These are phyloP conservation scores for Sarocladium brachiariae DNA, from an alignment of 2,329 filamentous ascomycete species.

Conservation along the genomic window DNA sequence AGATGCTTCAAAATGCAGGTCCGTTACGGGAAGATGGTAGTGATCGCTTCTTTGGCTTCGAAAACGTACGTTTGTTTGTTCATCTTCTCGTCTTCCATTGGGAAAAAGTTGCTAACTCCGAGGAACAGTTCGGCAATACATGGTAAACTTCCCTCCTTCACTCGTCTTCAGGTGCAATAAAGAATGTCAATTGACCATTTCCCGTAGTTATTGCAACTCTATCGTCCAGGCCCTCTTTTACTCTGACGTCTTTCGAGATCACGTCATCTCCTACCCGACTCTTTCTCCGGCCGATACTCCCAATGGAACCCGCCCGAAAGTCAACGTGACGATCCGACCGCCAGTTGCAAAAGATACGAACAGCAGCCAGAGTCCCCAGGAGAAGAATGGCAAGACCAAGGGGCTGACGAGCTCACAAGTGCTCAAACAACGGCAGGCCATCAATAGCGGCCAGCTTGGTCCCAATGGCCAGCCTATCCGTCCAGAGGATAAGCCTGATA, in stretches of 20 bases:
- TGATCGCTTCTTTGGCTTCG: conserved; percentile 96
- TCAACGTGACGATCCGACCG: conserved; percentile 56
- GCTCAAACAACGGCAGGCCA: conserved; percentile 47
- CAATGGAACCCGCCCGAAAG: conserved; percentile 47
- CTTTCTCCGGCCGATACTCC: conserved; percentile 63
- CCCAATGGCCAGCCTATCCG: conserved; percentile 47
- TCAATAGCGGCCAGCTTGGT: conserved; percentile 47
- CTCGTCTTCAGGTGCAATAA: background rate
- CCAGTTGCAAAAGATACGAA: conserved; percentile 37
- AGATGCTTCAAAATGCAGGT: conserved; percentile 76
- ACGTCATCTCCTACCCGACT: conserved; percentile 84
- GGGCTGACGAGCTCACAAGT: conserved; percentile 49
- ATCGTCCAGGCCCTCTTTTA: conserved; percentile 97
- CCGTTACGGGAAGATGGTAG: conserved; percentile 80
- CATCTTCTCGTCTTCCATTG: conserved; percentile 8
- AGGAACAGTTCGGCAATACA: conserved; percentile 82
- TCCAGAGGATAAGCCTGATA: conserved; percentile 89
- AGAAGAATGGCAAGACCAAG: conserved; percentile 35
- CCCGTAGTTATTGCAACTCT: conserved; percentile 92
- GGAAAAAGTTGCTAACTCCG: background rate
- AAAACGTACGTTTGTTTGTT: conserved; percentile 66
- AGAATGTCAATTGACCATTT: conserved; percentile 16
- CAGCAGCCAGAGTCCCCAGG: too few relatives aligned
- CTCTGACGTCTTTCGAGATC: conserved; percentile 86
- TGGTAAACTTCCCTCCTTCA: conserved; percentile 53